Conservation (phyloP, 2,329 filamentous ascomycete species). For the Neophaeococcomyces mojaviensis region DNA sequence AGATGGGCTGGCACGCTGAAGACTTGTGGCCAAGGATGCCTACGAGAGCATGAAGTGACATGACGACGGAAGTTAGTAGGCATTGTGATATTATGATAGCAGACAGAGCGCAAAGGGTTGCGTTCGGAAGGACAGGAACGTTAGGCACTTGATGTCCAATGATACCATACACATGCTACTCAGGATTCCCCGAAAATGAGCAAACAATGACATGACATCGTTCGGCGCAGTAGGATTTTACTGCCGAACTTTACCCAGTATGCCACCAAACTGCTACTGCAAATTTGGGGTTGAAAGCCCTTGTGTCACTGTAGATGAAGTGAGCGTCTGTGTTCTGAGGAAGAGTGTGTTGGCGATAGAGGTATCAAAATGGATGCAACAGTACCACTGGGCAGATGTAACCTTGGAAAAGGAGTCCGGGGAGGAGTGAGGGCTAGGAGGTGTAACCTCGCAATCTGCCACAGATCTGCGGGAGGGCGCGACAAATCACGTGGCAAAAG, state of each 20-base stretch:
- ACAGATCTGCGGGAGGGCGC: too few species aligned
- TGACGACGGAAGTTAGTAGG: slow-evolving; percentile 58
- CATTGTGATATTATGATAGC: slow-evolving; percentile 38
- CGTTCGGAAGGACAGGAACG: background rate
- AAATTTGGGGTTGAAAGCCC: background rate
- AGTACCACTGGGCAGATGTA: slow-evolving; percentile 1
- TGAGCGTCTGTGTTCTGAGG: too few species aligned
- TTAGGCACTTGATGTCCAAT: background rate
- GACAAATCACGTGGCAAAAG: too few species aligned
- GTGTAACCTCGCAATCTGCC: background rate
- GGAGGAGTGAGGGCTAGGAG: background rate
- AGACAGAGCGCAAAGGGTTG: slow-evolving; percentile 4
- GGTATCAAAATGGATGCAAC: background rate
- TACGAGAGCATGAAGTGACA: slow-evolving; percentile 16
- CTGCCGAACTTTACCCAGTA: too few species aligned
- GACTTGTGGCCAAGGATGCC: slow-evolving; percentile 16
- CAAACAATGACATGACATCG: background rate
- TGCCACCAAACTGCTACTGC: background rate
- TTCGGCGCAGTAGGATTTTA: too few species aligned
- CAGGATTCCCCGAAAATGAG: background rate
- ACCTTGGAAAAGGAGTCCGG: background rate
- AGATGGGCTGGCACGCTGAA: slow-evolving; percentile 10
- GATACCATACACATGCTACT: slow-evolving; percentile 6
- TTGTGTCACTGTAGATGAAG: too few species aligned
- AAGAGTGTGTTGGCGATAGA: too few species aligned